Percentiles rank a stretch among this genome's conserved stretches.
Conservation (phyloP, 2,329 filamentous ascomycete genomes). For the Diaporthe ampelina region DNA sequence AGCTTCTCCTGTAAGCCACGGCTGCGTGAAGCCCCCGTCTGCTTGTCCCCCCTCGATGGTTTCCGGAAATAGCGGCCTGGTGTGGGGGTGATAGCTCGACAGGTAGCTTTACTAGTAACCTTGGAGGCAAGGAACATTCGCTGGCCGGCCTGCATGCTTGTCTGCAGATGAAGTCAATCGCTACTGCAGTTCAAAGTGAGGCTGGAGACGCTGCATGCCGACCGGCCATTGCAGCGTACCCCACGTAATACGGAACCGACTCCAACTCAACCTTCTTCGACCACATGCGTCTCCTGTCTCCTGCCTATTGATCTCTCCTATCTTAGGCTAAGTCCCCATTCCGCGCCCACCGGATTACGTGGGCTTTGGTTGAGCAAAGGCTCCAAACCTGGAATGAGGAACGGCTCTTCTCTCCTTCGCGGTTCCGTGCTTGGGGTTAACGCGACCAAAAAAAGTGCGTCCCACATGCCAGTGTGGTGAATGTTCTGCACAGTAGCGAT, state of each 20-base stretch:
- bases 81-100: constrained; percentile 34
- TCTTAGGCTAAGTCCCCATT: constrained; percentile 1
- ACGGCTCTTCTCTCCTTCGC: neutral
- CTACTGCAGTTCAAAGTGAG: constrained; percentile 44
- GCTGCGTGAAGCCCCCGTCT: constrained; percentile 27
- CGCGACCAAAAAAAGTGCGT: neutral
- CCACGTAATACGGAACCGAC: constrained; percentile 26
- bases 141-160: constrained; percentile 39
- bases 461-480: constrained; percentile 24
- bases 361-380: neutral
- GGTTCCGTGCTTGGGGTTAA: neutral
- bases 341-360: neutral
- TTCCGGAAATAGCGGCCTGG: constrained; percentile 41
- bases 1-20: constrained; percentile 34
- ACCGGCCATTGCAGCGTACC: constrained; percentile 29
- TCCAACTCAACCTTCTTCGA: constrained; percentile 33
- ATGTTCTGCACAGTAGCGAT: constrained; percentile 16
- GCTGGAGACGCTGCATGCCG: constrained; percentile 42
- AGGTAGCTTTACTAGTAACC: constrained; percentile 10
- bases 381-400: neutral
- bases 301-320: neutral
- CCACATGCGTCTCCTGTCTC: constrained; percentile 1
- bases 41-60: constrained; percentile 11
- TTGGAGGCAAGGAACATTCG: constrained; percentile 24
- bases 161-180: constrained; percentile 38